Percentiles rank a stretch among this genome's conserved stretches.
phyloP scores from a whole-genome alignment of 2,329 filamentous ascomycete species.

The Microdochium trichocladiopsis region DNA sequence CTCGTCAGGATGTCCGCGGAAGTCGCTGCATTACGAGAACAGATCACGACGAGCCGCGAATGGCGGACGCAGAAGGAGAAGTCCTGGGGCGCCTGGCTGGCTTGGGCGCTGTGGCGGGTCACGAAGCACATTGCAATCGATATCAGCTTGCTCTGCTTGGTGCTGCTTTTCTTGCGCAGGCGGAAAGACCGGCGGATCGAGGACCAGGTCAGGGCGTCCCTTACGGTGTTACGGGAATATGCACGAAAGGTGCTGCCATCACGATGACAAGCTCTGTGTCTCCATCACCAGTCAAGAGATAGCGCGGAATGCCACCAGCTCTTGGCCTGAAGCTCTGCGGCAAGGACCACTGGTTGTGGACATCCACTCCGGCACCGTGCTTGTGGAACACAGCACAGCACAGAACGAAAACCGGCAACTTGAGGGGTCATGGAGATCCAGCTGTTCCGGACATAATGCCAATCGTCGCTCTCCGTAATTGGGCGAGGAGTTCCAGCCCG shows the following conservation, averaged over 20 bases:
- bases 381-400: too few relatives aligned
- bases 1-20: slow-evolving; percentile 88
- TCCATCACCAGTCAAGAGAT: neutral
- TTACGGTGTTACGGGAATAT: slow-evolving; percentile 53
- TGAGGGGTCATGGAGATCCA: too few relatives aligned
- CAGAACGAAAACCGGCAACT: too few relatives aligned
- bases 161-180: slow-evolving; percentile 66
- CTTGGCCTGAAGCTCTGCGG: too few relatives aligned
- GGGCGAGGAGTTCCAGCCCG: too few relatives aligned
- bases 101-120: slow-evolving; percentile 62
- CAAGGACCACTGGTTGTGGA: too few relatives aligned
- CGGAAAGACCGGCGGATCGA: slow-evolving; percentile 66
- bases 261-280: slow-evolving; percentile 29
- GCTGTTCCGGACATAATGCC: too few relatives aligned
- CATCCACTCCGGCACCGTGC: too few relatives aligned
- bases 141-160: slow-evolving; percentile 53
- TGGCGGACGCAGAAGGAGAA: slow-evolving; percentile 60
- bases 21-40: slow-evolving; percentile 84
- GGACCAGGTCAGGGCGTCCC: slow-evolving; percentile 61
- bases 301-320: too few relatives aligned
- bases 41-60: slow-evolving; percentile 72
- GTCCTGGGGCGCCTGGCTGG: slow-evolving; percentile 61
- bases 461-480: too few relatives aligned
- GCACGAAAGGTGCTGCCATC: slow-evolving; percentile 50
- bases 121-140: slow-evolving; percentile 72